Evolutionary conservation across 257 asterid species (phyloP).

Genomic region (Rubia yunnanensis): DNA sequence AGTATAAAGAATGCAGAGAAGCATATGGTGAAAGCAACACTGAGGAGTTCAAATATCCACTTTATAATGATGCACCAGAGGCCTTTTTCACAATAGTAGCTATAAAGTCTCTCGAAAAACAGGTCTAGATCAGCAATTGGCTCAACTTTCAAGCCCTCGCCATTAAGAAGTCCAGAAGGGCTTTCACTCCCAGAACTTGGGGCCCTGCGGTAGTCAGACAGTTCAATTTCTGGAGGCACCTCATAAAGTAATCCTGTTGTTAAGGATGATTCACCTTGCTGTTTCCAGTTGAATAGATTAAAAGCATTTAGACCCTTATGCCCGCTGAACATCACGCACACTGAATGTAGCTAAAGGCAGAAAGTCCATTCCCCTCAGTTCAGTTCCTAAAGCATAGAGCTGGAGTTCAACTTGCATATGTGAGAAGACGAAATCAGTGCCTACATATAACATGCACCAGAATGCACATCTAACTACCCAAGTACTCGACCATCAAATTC

Average conservation of each 20-base stretch:
- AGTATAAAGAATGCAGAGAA: slow-evolving; percentile 83
- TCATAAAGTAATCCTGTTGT: slow-evolving; percentile 56
- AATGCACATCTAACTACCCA: background rate
- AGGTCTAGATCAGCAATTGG: slow-evolving; percentile 83
- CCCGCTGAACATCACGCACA: slow-evolving; percentile 70
- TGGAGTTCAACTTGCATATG: background rate
- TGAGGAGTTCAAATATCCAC: slow-evolving; percentile 83
- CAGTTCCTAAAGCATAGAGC: slow-evolving; percentile 10
- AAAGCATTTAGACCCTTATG: slow-evolving; percentile 49
- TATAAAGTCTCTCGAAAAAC: slow-evolving; percentile 85
- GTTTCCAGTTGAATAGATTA: slow-evolving; percentile 65
- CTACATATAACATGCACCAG: background rate
- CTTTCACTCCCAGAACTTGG: slow-evolving; percentile 89
- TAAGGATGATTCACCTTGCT: slow-evolving; percentile 51
- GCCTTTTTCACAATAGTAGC: slow-evolving; percentile 88
- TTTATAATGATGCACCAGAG: slow-evolving; percentile 91
- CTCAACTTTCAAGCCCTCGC: slow-evolving; percentile 54
- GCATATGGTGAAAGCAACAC: slow-evolving; percentile 76
- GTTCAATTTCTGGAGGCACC: slow-evolving; percentile 63
- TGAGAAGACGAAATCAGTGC: background rate
- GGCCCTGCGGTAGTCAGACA: slow-evolving; percentile 69
- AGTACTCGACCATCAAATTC: background rate
- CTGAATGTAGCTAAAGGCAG: slow-evolving; percentile 37
- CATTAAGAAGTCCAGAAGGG: slow-evolving; percentile 93
- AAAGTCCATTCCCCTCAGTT: slow-evolving; percentile 44